Evolutionary conservation across 2,329 filamentous ascomycete genomes (phyloP).

Genomic region (Hypoxylon sp.): DNA sequence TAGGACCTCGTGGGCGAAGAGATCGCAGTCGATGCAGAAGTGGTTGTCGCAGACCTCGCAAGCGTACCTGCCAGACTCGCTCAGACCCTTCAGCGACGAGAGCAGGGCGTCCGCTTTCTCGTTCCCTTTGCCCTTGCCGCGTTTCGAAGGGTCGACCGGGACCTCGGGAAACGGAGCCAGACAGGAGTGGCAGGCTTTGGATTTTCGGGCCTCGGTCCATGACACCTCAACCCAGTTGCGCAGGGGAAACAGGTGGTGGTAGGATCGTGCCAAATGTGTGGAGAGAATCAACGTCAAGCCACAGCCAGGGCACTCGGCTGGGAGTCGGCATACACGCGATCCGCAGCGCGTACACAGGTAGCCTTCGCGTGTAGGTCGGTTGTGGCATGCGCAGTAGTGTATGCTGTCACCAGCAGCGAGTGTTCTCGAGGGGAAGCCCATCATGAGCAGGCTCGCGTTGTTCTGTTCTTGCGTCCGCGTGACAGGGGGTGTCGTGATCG

Average conservation of each 20-base stretch:
- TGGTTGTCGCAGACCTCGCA: slow-evolving; percentile 88
- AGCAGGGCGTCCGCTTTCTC: slow-evolving; percentile 30
- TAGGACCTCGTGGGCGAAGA: slow-evolving; percentile 91
- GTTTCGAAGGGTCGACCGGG: slow-evolving; percentile 41
- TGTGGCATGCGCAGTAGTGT: slow-evolving; percentile 91
- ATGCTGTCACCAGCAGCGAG: slow-evolving; percentile 71
- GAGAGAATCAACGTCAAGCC: slow-evolving; percentile 92
- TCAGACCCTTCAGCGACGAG: slow-evolving; percentile 68
- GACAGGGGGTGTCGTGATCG: slow-evolving; percentile 87
- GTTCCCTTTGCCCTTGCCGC: slow-evolving; percentile 35
- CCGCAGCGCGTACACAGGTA: slow-evolving; percentile 91
- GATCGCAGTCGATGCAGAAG: slow-evolving; percentile 98
- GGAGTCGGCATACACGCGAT: slow-evolving; percentile 87
- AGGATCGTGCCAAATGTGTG: slow-evolving; percentile 90
- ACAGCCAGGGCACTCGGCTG: slow-evolving; percentile 90
- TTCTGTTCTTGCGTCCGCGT: slow-evolving; percentile 71
- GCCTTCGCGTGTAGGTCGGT: slow-evolving; percentile 80
- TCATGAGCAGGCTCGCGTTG: slow-evolving; percentile 81
- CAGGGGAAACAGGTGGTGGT: slow-evolving; percentile 91
- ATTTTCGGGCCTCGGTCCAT: slow-evolving; percentile 74
- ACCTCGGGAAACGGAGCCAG: slow-evolving; percentile 72
- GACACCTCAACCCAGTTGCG: slow-evolving; percentile 90
- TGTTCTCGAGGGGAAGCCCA: slow-evolving; percentile 93
- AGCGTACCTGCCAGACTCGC: slow-evolving; percentile 87
- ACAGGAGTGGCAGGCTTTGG: slow-evolving; percentile 80